These are phyloP conservation scores for Omphalea diandra DNA, from an alignment of 441 rosid species.

Conservation along the genomic window DNA sequence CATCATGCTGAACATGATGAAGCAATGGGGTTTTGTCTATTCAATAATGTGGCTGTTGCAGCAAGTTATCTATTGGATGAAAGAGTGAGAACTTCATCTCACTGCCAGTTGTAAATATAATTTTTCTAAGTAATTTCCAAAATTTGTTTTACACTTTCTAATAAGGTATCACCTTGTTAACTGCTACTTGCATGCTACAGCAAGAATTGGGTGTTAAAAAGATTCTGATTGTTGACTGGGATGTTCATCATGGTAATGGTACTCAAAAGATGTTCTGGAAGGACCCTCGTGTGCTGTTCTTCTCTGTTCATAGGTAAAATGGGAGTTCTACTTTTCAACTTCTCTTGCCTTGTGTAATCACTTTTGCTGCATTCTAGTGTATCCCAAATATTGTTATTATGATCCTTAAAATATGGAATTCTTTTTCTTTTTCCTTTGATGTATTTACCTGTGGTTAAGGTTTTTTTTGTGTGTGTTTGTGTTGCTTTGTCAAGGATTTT, in stretches of 20 bases:
- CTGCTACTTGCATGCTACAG: constrained; percentile 30
- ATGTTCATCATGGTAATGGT: constrained; percentile 97
- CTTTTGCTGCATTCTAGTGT: neutral
- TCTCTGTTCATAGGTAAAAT: constrained; percentile 92
- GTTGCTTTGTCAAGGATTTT: constrained; percentile 3
- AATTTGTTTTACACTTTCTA: neutral
- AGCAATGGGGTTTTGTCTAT: constrained; percentile 94
- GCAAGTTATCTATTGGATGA: constrained; percentile 64
- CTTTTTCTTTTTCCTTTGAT: no score
- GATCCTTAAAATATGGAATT: no score
- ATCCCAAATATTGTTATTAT: no score
- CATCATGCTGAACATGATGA: constrained; percentile 90
- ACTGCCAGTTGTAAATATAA: no score
- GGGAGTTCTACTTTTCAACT: constrained; percentile 7
- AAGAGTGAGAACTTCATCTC: constrained; percentile 43
- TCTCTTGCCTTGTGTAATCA: constrained; percentile 10
- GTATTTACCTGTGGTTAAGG: no score
- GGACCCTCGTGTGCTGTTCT: constrained; percentile 89
- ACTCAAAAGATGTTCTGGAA: constrained; percentile 91
- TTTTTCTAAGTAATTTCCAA: no score
- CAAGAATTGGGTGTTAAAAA: constrained; percentile 72
- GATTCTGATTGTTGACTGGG: constrained; percentile 97
- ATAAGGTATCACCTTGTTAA: constrained; percentile 6
- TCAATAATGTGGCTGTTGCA: constrained; percentile 91
- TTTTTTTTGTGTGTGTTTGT: no score